These are phyloP conservation scores for Fusarium armeniacum DNA, from an alignment of 2,329 filamentous ascomycete genomes.

Conservation along the genomic window DNA sequence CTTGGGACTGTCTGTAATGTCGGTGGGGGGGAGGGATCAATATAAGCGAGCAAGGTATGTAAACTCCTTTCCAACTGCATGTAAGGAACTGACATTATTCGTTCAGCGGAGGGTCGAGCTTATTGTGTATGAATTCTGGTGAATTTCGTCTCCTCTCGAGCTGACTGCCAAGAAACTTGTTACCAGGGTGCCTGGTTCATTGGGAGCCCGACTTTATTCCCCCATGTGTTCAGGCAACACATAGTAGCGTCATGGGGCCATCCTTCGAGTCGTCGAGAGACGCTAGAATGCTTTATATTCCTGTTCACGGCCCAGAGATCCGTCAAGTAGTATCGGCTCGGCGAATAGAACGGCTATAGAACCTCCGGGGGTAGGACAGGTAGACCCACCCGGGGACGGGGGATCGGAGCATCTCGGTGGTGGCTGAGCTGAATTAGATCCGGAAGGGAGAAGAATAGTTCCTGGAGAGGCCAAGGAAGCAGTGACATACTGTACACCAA, in stretches of 20 bases:
- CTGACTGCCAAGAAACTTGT: conserved; percentile 38
- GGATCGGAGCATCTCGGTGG: conserved; percentile 31
- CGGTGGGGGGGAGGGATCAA: conserved; percentile 2
- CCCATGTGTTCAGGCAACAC: conserved; percentile 7
- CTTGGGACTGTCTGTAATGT: conserved; percentile 1
- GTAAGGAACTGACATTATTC: conserved; percentile 14
- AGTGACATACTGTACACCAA: conserved; percentile 11
- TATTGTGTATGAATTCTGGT: conserved; percentile 33
- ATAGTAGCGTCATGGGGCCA: conserved; percentile 15
- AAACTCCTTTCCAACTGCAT: not conserved
- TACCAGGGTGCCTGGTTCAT: conserved; percentile 35
- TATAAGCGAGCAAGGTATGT: conserved; percentile 13
- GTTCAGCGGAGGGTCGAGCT: conserved; percentile 24
- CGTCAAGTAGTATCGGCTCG: conserved; percentile 14
- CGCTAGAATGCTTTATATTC: conserved; percentile 19
- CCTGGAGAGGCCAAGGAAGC: conserved; percentile 2
- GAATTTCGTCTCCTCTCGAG: conserved; percentile 23
- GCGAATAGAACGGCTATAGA: conserved; percentile 38
- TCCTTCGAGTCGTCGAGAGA: conserved; percentile 15
- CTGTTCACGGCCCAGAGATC: conserved; percentile 19
- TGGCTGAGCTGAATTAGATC: conserved; percentile 42
- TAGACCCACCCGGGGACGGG: conserved; percentile 34
- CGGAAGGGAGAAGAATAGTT: conserved; percentile 12
- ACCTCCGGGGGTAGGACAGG: conserved; percentile 13
- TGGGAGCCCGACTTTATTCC: conserved; percentile 12